Conservation (phyloP, 75 land plant genomes). For the Cryptomeria japonica region DNA sequence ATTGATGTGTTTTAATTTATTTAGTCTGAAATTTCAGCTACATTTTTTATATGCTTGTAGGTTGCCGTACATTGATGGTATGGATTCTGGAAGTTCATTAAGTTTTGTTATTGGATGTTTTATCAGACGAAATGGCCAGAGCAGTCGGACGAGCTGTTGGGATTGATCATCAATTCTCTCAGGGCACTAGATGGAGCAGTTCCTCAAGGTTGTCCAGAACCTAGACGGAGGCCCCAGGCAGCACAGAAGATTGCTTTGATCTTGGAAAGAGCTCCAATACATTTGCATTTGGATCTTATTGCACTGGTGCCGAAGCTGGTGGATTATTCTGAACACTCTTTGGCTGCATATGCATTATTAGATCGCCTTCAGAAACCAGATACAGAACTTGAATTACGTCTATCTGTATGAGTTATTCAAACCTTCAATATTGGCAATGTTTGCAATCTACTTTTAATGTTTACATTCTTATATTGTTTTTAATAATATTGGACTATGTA, state of each 20-base stretch:
- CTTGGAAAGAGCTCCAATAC: conserved; percentile 89
- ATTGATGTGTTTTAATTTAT: not conserved
- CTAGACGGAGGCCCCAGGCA: conserved; percentile 81
- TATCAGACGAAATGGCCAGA: conserved; percentile 92
- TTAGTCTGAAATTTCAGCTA: not conserved
- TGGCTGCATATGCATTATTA: conserved; percentile 80
- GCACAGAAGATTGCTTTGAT: conserved; percentile 88
- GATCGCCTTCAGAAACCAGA: conserved; percentile 82
- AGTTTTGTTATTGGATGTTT: conserved; percentile 13
- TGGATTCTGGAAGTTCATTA: conserved; percentile 2
- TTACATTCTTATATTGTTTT: not conserved
- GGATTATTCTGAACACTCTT: conserved; percentile 80
- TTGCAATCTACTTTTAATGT: not conserved
- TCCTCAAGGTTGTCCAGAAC: conserved; percentile 91
- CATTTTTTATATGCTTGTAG: not conserved
- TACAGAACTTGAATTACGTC: conserved; percentile 64
- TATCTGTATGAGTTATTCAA: conserved; percentile 51
- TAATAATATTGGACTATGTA: not conserved
- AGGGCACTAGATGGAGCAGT: conserved; percentile 95
- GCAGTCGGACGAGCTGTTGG: conserved; percentile 96
- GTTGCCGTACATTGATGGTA: not conserved
- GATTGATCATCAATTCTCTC: conserved; percentile 89
- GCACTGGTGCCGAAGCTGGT: conserved; percentile 91
- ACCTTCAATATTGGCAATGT: not conserved
- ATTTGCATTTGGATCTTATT: conserved; percentile 80